Evolutionary conservation across 139 green algal species (phyloP).

Genomic region (Diplosphaera chodatii): DNA sequence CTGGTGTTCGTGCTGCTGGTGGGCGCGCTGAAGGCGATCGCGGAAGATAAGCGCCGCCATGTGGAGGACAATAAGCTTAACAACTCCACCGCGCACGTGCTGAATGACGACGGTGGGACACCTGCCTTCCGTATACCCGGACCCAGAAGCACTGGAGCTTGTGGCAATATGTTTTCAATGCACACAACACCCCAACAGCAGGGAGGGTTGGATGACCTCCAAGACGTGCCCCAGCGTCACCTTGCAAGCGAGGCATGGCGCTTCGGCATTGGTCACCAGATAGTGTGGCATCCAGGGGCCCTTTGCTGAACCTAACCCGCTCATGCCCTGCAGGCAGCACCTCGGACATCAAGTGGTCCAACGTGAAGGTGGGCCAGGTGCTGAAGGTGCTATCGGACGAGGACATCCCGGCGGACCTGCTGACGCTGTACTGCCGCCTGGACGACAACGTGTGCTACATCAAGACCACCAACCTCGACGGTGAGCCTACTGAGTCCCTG

Average conservation of each 20-base stretch:
- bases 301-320: no score
- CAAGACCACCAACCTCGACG: constrained; percentile 79
- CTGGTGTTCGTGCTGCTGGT: constrained; percentile 60
- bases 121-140: no score
- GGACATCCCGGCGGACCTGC: constrained; percentile 76
- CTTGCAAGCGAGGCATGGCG: no score
- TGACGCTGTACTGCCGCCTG: constrained; percentile 60
- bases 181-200: no score
- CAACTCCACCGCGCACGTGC: constrained; percentile 41
- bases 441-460: constrained; percentile 59
- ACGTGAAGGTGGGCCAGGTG: constrained; percentile 30
- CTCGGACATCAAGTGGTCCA: constrained; percentile 37
- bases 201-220: no score
- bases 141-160: no score
- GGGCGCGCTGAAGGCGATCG: constrained; percentile 46
- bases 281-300: no score
- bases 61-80: constrained; percentile 49
- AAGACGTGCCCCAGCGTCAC: no score
- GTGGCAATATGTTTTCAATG: no score
- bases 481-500: no score
- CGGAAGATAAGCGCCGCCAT: constrained; percentile 56
- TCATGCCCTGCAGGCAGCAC: constrained; percentile 33
- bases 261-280: no score
- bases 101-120: constrained; percentile 40
- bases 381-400: constrained; percentile 54